Evolutionary conservation across 768 basidiomycete genomes (phyloP).

Genomic region (Psilocybe tampanensis): DNA sequence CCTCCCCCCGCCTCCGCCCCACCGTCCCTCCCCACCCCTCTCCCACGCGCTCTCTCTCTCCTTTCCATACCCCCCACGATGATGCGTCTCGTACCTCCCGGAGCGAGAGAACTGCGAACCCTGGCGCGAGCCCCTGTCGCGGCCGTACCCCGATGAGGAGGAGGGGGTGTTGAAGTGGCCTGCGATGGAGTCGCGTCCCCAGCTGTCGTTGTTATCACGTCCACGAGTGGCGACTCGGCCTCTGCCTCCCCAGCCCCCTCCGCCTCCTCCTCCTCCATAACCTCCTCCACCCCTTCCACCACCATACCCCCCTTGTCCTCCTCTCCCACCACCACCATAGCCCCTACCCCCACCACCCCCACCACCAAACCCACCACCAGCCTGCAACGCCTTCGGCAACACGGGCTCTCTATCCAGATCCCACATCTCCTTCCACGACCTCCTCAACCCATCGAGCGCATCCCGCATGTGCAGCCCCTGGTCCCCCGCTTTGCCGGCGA

Average conservation of each 20-base stretch:
- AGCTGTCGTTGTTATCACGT: background rate
- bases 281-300: background rate
- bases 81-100: background rate
- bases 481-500: conserved; percentile 18
- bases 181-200: background rate
- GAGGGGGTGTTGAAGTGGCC: background rate
- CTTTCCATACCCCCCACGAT: background rate
- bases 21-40: background rate
- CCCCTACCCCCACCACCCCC: background rate
- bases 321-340: background rate
- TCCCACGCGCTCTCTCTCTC: conserved; percentile 2
- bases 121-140: conserved; percentile 2
- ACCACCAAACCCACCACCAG: background rate
- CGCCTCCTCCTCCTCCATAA: background rate
- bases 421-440: conserved; percentile 23
- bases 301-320: background rate
- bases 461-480: conserved; percentile 13
- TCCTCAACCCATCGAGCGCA: conserved; percentile 18
- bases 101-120: background rate
- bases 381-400: background rate
- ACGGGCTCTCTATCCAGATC: conserved; percentile 13
- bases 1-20: background rate
- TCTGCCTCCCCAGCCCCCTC: background rate
- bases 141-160: conserved; percentile 4
- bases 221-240: background rate